phyloP scores from a whole-genome alignment of 768 basidiomycete species.

The Rhodocollybia butyracea region DNA sequence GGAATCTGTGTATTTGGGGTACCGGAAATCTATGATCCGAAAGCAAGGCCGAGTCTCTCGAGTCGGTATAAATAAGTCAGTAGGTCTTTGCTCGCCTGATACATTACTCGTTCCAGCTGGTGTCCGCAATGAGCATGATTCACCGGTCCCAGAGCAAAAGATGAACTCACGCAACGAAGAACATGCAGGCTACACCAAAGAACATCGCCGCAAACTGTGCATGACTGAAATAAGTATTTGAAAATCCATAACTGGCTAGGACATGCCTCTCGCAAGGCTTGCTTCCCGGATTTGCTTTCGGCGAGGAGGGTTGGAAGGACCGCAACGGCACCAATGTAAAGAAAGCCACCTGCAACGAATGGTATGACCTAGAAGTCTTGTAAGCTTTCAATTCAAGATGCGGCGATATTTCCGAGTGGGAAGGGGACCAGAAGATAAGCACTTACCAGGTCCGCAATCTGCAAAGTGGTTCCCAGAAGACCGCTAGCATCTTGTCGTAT shows the following conservation, averaged over 20 bases:
- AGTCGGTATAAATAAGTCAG: background rate
- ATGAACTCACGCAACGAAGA: slow-evolving; percentile 83
- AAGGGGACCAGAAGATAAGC: slow-evolving; percentile 7
- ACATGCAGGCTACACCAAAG: slow-evolving; percentile 89
- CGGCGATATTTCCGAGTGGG: slow-evolving; percentile 10
- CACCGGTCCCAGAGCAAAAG: too few relatives aligned
- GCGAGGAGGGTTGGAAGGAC: slow-evolving; percentile 83
- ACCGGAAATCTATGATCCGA: background rate
- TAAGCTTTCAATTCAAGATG: background rate
- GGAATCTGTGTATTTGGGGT: too few relatives aligned
- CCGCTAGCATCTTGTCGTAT: slow-evolving; percentile 74
- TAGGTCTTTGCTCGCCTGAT: background rate
- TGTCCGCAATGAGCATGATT: background rate
- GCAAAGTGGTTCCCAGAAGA: slow-evolving; percentile 79
- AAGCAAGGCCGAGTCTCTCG: too few relatives aligned
- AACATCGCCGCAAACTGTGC: slow-evolving; percentile 87
- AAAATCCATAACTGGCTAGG: background rate
- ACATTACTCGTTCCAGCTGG: slow-evolving; percentile 71
- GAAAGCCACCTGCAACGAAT: slow-evolving; percentile 87
- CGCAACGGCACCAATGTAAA: slow-evolving; percentile 92
- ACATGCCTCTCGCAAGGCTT: slow-evolving; percentile 87
- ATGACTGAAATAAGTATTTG: slow-evolving; percentile 15
- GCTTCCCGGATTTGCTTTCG: slow-evolving; percentile 84
- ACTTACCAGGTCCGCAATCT: slow-evolving; percentile 76
- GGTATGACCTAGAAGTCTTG: slow-evolving; percentile 65